Base-by-base conservation (phyloP, 768 basidiomycete species). In the Podaxis pistillaris region DNA sequence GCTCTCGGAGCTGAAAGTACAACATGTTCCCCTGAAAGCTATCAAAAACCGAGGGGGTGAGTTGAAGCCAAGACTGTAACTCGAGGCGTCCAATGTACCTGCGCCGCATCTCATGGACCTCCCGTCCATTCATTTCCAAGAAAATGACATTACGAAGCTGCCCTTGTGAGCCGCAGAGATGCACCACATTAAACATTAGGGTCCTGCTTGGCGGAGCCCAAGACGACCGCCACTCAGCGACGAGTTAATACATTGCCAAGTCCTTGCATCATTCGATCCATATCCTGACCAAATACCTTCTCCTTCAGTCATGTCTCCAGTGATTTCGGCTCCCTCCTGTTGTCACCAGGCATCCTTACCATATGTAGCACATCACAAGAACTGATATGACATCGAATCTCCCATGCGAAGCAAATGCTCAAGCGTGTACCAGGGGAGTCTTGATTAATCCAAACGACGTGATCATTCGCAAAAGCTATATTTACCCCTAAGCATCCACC, bases 351-450 rank as follows among this genome's bases (percentile, higher is more conserved):
- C 26, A 9, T 46, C 24, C 13, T 41, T 57, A 8, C 56, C 41
- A 57, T 41, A 57, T 57, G 40, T 15, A 46, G 56, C 24, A 44
- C 37, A 28, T 57, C 56, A 57, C 41, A 36, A 57, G 38, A 57
- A 46, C 56, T 26, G 40, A 46, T 57, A 44, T 57, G 38, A 56
- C 19, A 56, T 17, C 17, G 38, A 56, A 56, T 57, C 56, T 57
- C 56, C 56, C 56, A 57, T 57, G 56, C 26, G 56, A 57, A 56
- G 55, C 55, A 37, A 37, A 11, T 5, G 3, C 22, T 41, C 55
- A 40, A 40, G 26, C 38, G 17, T 28, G 28, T 15, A 38, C 24
- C 38, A 17, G 56, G 13, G 17, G 26, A 44, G 33, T 9, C 33
- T 17, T 24, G 28, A 44, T 57, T 38, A 40, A 46, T 26, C 54